phyloP scores from a whole-genome alignment of 352 stramenopile species.

The Saprolegnia parasitica region DNA sequence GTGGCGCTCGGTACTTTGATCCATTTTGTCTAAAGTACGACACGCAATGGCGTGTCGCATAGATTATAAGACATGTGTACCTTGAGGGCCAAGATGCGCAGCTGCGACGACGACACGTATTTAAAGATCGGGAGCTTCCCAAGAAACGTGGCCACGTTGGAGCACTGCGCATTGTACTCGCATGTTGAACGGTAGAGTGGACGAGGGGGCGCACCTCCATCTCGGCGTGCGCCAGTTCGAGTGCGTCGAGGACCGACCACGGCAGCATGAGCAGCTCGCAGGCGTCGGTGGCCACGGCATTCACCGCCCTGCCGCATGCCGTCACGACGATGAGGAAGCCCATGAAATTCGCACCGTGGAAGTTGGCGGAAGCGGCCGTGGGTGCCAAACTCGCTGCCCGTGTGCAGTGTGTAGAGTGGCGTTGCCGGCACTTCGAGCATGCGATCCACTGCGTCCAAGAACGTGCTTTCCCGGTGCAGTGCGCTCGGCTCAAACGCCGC shows the following conservation, averaged over 20 bases:
- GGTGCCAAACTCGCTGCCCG: constrained; percentile 21
- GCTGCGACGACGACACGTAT: background rate
- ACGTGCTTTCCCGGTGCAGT: constrained; percentile 6
- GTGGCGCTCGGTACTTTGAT: constrained; percentile 16
- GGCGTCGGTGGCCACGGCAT: background rate
- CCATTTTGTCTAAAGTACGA: background rate
- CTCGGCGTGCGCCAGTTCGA: constrained; percentile 12
- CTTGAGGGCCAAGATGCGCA: constrained; percentile 20
- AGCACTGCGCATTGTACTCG: background rate
- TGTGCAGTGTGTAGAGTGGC: constrained; percentile 17
- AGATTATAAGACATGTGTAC: background rate
- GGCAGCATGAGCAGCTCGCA: constrained; percentile 16
- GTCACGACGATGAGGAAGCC: background rate
- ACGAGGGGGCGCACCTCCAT: background rate
- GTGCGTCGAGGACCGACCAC: constrained; percentile 3
- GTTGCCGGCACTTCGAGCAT: background rate
- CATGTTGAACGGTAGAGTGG: background rate
- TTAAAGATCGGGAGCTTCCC: constrained; percentile 18
- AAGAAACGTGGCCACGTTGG: constrained; percentile 23
- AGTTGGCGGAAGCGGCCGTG: constrained; percentile 26
- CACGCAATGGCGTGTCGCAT: background rate
- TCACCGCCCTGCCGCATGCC: background rate
- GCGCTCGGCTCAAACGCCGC: background rate
- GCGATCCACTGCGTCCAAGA: constrained; percentile 7
- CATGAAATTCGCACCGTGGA: background rate